Percentiles rank a stretch among this genome's conserved stretches.
Evolutionary conservation across 2,329 filamentous ascomycete species (phyloP).

Genomic region (Botrytis medusae): DNA sequence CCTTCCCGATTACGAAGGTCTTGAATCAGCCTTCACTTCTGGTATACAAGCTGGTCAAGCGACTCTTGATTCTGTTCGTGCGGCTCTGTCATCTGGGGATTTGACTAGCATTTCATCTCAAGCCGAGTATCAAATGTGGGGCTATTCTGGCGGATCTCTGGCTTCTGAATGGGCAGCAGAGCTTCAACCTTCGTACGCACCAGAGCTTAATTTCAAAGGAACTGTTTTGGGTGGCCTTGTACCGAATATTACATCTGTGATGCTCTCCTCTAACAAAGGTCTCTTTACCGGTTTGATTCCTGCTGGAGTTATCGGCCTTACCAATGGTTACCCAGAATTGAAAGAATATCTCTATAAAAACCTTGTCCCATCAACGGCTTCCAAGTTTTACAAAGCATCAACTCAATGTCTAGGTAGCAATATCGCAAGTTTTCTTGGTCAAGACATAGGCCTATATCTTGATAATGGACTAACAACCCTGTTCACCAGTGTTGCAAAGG

Average conservation of each 20-base stretch:
- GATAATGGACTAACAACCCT: constrained; percentile 39
- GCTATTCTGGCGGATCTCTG: constrained; percentile 56
- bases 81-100: constrained; percentile 20
- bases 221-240: constrained; percentile 51
- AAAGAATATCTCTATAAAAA: constrained; percentile 19
- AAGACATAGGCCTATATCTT: constrained; percentile 47
- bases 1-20: constrained; percentile 32
- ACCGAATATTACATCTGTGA: constrained; percentile 43
- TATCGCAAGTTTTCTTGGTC: constrained; percentile 35
- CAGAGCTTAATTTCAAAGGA: constrained; percentile 51
- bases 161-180: constrained; percentile 54
- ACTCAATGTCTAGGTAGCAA: constrained; percentile 36
- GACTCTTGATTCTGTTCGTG: constrained; percentile 30
- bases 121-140: constrained; percentile 45
- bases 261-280: constrained; percentile 41
- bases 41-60: constrained; percentile 28
- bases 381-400: constrained; percentile 38
- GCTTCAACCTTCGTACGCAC: constrained; percentile 52
- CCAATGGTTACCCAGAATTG: constrained; percentile 17
- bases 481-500: not conserved
- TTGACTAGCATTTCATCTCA: not conserved
- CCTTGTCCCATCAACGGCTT: constrained; percentile 35
- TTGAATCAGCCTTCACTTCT: constrained; percentile 21
- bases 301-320: constrained; percentile 22
- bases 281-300: constrained; percentile 37